phyloP scores from a whole-genome alignment of 1,284 basidiomycete species.

The Crepidotus sp. region DNA sequence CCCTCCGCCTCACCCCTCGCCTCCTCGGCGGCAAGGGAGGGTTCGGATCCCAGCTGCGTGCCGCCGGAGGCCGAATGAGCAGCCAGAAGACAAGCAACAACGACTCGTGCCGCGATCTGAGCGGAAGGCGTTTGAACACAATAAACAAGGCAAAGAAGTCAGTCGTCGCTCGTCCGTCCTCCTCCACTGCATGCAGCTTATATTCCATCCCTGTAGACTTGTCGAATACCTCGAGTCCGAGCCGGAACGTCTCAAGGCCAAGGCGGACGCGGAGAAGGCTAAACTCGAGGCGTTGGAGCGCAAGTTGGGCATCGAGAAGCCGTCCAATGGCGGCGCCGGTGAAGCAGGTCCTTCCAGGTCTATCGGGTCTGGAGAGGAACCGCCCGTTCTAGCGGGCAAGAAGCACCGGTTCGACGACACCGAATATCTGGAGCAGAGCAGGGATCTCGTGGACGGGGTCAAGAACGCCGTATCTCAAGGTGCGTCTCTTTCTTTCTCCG shows the following conservation, averaged over 20 bases:
- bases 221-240: slow-evolving; percentile 85
- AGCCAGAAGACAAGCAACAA: slow-evolving; percentile 92
- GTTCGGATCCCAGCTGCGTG: slow-evolving; percentile 92
- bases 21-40: slow-evolving; percentile 92
- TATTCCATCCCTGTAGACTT: slow-evolving; percentile 42
- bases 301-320: slow-evolving; percentile 61
- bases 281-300: slow-evolving; percentile 83
- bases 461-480: slow-evolving; percentile 84
- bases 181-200: slow-evolving; percentile 10
- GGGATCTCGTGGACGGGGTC: slow-evolving; percentile 88
- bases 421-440: slow-evolving; percentile 86
- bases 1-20: slow-evolving; percentile 58
- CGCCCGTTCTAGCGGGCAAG: slow-evolving; percentile 54
- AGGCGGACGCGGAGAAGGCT: slow-evolving; percentile 71
- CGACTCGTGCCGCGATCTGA: slow-evolving; percentile 91
- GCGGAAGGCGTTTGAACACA: slow-evolving; percentile 82
- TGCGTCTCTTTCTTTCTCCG: slow-evolving; percentile 24
- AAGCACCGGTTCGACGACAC: slow-evolving; percentile 90
- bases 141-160: slow-evolving; percentile 95
- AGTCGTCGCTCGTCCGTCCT: slow-evolving; percentile 16
- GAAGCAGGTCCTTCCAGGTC: slow-evolving; percentile 22
- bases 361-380: slow-evolving; percentile 30
- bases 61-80: slow-evolving; percentile 96
- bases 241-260: slow-evolving; percentile 73
- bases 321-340: slow-evolving; percentile 21